phyloP scores from a whole-genome alignment of 495 filamentous ascomycete genomes.

The Hypoxylon crocopeplum region DNA sequence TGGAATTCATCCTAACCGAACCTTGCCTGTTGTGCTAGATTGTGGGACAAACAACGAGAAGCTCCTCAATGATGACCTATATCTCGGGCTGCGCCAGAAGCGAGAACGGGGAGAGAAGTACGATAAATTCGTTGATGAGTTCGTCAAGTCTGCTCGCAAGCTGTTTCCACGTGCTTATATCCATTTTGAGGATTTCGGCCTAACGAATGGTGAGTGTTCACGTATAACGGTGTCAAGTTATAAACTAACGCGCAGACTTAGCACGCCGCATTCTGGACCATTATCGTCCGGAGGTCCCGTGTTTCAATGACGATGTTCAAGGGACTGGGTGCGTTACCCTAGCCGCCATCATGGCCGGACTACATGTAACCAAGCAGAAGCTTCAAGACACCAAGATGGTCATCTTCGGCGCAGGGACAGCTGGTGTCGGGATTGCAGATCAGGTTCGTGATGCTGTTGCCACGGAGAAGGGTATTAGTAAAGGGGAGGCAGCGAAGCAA shows the following conservation, averaged over 20 bases:
- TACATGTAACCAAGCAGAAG: constrained; percentile 71
- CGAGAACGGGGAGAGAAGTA: constrained; percentile 76
- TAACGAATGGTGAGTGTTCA: constrained; percentile 53
- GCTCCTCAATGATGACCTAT: constrained; percentile 79
- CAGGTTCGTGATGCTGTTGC: constrained; percentile 81
- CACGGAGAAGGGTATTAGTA: constrained; percentile 67
- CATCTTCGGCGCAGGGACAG: constrained; percentile 83
- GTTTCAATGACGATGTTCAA: constrained; percentile 94
- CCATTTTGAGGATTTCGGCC: constrained; percentile 75
- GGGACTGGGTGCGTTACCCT: constrained; percentile 89
- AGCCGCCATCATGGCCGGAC: constrained; percentile 76
- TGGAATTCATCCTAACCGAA: constrained; percentile 81
- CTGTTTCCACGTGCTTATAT: constrained; percentile 82
- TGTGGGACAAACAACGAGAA: constrained; percentile 85
- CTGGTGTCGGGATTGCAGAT: constrained; percentile 87
- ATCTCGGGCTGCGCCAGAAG: constrained; percentile 74
- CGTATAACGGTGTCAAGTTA: not conserved
- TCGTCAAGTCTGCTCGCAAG: constrained; percentile 70
- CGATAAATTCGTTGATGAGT: constrained; percentile 77
- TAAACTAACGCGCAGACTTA: constrained; percentile 15
- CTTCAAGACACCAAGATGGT: constrained; percentile 72
- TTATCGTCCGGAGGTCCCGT: constrained; percentile 73
- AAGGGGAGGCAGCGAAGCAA: constrained; percentile 77
- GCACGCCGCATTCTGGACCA: constrained; percentile 73
- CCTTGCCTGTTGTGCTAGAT: constrained; percentile 84